Percentiles rank a stretch among this genome's conserved stretches.
Evolutionary conservation across 1,139 yeast species (phyloP).

Genomic region (Zygotorulaspora mrakii): DNA sequence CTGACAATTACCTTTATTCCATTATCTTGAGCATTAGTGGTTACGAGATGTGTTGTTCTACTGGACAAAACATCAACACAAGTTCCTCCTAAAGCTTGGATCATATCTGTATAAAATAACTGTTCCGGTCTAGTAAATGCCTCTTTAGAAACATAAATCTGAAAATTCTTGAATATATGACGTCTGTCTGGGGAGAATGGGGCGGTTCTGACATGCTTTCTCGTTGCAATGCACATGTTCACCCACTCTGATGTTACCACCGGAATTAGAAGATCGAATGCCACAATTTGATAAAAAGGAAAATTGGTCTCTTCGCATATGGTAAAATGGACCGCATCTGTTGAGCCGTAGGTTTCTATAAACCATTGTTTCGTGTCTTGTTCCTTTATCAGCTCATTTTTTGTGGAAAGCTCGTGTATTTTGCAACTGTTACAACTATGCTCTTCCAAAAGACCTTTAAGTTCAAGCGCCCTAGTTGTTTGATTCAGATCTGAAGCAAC

Average conservation of each 20-base stretch:
- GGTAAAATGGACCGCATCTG: conserved; percentile 45
- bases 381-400: conserved; percentile 18
- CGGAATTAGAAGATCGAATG: conserved; percentile 59
- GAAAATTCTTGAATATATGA: conserved; percentile 57
- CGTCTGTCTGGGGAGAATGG: conserved; percentile 62
- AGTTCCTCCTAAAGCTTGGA: conserved; percentile 72
- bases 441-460: conserved; percentile 20
- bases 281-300: conserved; percentile 47
- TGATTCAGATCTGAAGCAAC: conserved; percentile 39
- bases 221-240: conserved; percentile 44
- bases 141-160: conserved; percentile 59
- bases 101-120: conserved; percentile 52
- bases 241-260: conserved; percentile 69
- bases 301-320: conserved; percentile 54
- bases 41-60: conserved; percentile 74
- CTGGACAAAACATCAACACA: conserved; percentile 60
- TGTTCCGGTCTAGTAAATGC: conserved; percentile 60
- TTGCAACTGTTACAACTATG: conserved; percentile 18
- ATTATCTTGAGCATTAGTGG: conserved; percentile 52
- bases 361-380: conserved; percentile 25
- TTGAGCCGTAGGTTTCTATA: conserved; percentile 11
- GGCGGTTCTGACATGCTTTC: conserved; percentile 47
- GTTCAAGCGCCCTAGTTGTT: conserved; percentile 29
- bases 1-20: conserved; percentile 39
- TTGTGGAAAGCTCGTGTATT: conserved; percentile 11